phyloP scores from a whole-genome alignment of 768 basidiomycete genomes.

The Chlorophyllum brunneum region DNA sequence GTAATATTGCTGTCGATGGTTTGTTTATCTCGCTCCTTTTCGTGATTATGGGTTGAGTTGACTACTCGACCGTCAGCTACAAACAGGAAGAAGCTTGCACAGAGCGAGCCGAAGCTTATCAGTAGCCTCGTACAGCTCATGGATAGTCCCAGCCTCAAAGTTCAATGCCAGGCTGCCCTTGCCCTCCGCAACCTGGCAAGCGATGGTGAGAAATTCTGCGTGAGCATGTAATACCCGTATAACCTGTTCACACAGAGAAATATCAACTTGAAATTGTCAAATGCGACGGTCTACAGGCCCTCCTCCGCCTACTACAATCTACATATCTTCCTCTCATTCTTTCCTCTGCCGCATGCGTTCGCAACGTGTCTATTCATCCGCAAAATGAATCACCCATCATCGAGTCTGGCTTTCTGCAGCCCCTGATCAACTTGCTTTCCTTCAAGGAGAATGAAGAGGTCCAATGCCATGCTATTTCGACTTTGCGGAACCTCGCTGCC shows the following conservation, averaged over 20 bases:
- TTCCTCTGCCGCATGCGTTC: slow-evolving; percentile 96
- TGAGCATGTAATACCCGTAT: neutral
- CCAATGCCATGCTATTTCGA: slow-evolving; percentile 98
- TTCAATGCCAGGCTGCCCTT: slow-evolving; percentile 97
- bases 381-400: slow-evolving; percentile 99
- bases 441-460: slow-evolving; percentile 99
- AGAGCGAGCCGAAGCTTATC: slow-evolving; percentile 92
- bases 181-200: slow-evolving; percentile 95
- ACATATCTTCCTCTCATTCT: slow-evolving; percentile 97
- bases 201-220: slow-evolving; percentile 60
- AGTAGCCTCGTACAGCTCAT: slow-evolving; percentile 91
- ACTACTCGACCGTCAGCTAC: slow-evolving; percentile 38
- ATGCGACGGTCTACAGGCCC: slow-evolving; percentile 85
- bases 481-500: slow-evolving; percentile 92
- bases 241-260: slow-evolving; percentile 67
- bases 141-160: slow-evolving; percentile 97
- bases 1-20: slow-evolving; percentile 98
- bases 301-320: slow-evolving; percentile 92
- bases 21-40: slow-evolving; percentile 7
- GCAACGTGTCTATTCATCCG: slow-evolving; percentile 98
- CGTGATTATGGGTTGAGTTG: neutral
- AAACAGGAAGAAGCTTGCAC: slow-evolving; percentile 92
- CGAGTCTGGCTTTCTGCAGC: slow-evolving; percentile 95
- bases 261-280: slow-evolving; percentile 99
- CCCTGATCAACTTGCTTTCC: slow-evolving; percentile 90